These are phyloP conservation scores for Triadica sebifera DNA, from an alignment of 345 rosid species.

Conservation along the genomic window DNA sequence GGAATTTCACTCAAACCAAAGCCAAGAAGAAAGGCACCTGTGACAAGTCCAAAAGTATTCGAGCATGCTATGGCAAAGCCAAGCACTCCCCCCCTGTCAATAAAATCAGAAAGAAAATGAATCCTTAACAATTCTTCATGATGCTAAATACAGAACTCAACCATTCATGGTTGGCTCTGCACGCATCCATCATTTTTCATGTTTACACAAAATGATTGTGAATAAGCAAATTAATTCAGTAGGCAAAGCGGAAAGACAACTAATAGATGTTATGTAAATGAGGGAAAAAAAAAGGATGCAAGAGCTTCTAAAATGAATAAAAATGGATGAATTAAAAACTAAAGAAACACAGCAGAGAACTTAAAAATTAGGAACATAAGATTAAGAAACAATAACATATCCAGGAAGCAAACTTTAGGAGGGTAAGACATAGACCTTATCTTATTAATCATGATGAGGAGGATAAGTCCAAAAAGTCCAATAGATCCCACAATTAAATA, in stretches of 20 bases:
- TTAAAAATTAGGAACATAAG: slow-evolving; percentile 11
- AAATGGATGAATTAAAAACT: slow-evolving; percentile 12
- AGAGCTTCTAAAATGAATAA: background rate
- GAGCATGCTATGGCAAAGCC: slow-evolving; percentile 99
- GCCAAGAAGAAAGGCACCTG: slow-evolving; percentile 99
- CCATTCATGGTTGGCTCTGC: background rate
- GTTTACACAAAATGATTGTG: background rate
- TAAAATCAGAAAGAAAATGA: slow-evolving; percentile 6
- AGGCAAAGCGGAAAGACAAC: background rate
- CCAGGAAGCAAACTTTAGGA: slow-evolving; percentile 8
- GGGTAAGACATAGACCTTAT: slow-evolving; percentile 40
- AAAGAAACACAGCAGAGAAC: background rate
- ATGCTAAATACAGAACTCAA: background rate
- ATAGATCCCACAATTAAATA: slow-evolving; percentile 84
- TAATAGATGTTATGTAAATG: background rate
- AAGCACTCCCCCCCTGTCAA: slow-evolving; percentile 60
- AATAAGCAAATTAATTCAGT: slow-evolving; percentile 8
- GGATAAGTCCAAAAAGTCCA: slow-evolving; percentile 89
- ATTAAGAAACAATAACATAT: background rate
- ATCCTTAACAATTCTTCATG: background rate
- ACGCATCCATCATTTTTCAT: background rate
- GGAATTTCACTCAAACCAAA: slow-evolving; percentile 98
- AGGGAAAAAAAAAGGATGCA: background rate
- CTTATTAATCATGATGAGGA: slow-evolving; percentile 68
- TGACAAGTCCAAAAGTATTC: slow-evolving; percentile 99